These are phyloP conservation scores for Hypoxylon rubiginosum DNA, from an alignment of 2,329 filamentous ascomycete species.

Conservation along the genomic window DNA sequence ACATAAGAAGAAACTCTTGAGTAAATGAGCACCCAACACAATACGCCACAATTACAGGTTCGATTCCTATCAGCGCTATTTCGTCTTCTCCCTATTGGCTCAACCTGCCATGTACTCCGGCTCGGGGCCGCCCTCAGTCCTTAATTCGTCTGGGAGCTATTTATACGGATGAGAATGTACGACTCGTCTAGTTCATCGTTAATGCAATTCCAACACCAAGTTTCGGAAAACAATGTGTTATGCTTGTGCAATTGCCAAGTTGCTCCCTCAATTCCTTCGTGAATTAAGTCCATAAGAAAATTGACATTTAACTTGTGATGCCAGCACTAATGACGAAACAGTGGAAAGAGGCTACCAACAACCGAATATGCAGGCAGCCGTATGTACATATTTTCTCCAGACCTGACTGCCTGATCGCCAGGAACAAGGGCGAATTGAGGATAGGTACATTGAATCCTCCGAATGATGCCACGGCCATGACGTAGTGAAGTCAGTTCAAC, in stretches of 20 bases:
- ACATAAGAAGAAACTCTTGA: not conserved
- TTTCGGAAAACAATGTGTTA: not conserved
- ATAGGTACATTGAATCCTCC: not conserved
- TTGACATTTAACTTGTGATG: too few species aligned
- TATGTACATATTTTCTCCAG: not conserved
- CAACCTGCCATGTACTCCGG: not conserved
- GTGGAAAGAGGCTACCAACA: too few species aligned
- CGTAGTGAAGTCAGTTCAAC: not conserved
- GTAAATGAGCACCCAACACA: not conserved
- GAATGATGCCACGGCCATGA: not conserved
- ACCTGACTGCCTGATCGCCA: slow-evolving; percentile 12
- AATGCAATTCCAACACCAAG: not conserved
- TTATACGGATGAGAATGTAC: not conserved
- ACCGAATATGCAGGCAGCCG: too few species aligned
- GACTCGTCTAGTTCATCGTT: not conserved
- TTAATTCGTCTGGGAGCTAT: not conserved
- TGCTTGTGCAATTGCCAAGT: not conserved
- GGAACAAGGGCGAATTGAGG: slow-evolving; percentile 9
- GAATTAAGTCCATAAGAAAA: not conserved
- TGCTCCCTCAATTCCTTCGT: slow-evolving; percentile 3
- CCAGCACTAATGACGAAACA: too few species aligned
- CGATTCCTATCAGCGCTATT: not conserved
- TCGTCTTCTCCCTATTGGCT: not conserved
- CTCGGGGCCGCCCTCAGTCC: not conserved
- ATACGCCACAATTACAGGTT: not conserved